These are phyloP conservation scores for Murraya paniculata DNA, from an alignment of 345 rosid species.

Conservation along the genomic window DNA sequence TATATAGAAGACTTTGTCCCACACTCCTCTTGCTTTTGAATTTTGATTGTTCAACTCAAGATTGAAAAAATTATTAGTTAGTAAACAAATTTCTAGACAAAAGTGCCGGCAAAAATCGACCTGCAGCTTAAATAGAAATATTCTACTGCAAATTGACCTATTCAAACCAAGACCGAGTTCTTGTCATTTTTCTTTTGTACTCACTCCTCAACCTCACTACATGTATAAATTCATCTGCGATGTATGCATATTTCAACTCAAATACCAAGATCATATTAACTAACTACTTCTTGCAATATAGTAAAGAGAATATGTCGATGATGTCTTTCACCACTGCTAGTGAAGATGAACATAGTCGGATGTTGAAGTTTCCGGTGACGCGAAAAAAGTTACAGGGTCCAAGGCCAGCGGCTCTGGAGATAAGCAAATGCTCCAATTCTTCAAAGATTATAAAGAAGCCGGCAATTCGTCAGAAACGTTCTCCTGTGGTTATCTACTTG, in stretches of 20 bases:
- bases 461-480: background rate
- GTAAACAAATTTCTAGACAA: too few relatives aligned
- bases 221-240: background rate
- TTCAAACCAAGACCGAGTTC: background rate
- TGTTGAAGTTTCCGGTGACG: background rate
- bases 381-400: slow-evolving; percentile 14
- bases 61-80: too few relatives aligned
- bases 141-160: background rate
- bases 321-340: background rate
- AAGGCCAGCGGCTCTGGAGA: slow-evolving; percentile 16
- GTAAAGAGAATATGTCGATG: background rate
- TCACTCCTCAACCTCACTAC: background rate
- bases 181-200: background rate
- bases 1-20: background rate
- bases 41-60: background rate
- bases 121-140: background rate
- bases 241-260: background rate
- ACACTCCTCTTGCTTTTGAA: background rate
- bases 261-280: background rate
- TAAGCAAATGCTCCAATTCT: slow-evolving; percentile 9
- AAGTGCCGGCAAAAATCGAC: background rate
- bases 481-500: slow-evolving; percentile 36
- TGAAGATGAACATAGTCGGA: background rate
- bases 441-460: background rate
- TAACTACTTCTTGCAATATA: background rate